Percentiles rank a stretch among this genome's conserved stretches.
phyloP scores from a whole-genome alignment of 164 flowering plant species.

The Tetrastigma voinierianum region DNA sequence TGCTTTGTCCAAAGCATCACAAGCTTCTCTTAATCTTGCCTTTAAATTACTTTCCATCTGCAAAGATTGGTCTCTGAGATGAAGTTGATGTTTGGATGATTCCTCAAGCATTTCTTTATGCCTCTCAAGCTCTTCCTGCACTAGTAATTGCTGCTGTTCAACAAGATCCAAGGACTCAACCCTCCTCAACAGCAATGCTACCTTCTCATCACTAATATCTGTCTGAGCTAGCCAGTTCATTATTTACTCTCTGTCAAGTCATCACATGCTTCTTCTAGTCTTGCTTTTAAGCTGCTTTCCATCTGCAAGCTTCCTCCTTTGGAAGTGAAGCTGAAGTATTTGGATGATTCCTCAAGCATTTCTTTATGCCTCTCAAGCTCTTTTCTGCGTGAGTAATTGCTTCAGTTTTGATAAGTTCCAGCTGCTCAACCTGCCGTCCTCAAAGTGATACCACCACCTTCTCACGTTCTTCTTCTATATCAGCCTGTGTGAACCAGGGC shows the following conservation, averaged over 20 bases:
- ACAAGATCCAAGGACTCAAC: constrained; percentile 19
- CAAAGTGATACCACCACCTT: constrained; percentile 16
- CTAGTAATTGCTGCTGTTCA: constrained; percentile 20
- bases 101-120: constrained; percentile 39
- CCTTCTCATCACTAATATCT: constrained; percentile 33
- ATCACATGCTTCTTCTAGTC: constrained; percentile 23
- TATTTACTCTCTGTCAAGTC: constrained; percentile 34
- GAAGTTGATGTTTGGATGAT: constrained; percentile 20
- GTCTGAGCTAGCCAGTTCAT: constrained; percentile 29
- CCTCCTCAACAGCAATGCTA: constrained; percentile 11
- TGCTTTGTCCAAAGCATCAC: constrained; percentile 33
- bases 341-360: constrained; percentile 35
- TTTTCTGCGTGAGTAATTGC: constrained; percentile 21
- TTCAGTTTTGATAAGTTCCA: constrained; percentile 18
- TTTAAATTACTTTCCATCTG: constrained; percentile 21
- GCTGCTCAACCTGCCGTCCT: constrained; percentile 22
- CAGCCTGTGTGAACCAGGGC: constrained; percentile 27
- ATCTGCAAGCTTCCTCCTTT: constrained; percentile 25
- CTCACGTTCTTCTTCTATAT: constrained; percentile 29
- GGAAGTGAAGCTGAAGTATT: constrained; percentile 17
- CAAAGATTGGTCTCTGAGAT: constrained; percentile 26
- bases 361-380: constrained; percentile 40
- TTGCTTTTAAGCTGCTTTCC: constrained; percentile 20
- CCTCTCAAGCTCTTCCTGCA: constrained; percentile 37
- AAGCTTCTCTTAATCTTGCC: constrained; percentile 22